phyloP scores from a whole-genome alignment of 192 early-diverging fungal genomes.

The Coemansia sp. region DNA sequence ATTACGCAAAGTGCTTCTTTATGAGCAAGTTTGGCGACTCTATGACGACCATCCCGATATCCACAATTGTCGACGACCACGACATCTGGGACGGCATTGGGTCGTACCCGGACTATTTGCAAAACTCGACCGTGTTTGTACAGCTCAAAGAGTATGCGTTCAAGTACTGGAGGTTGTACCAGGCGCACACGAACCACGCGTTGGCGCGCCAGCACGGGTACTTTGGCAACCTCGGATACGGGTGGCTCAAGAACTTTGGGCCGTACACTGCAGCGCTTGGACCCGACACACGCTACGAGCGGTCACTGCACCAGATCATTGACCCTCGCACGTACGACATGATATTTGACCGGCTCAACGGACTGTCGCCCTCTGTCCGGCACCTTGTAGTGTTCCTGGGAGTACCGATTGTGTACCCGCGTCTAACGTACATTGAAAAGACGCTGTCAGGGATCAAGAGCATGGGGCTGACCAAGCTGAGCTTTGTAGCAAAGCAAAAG shows the following conservation, averaged over 20 bases:
- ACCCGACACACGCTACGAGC: conserved; percentile 74
- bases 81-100: conserved; percentile 86
- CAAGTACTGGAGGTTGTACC: conserved; percentile 81
- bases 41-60: conserved; percentile 70
- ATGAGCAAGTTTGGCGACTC: conserved; percentile 61
- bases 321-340: conserved; percentile 58
- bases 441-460: conserved; percentile 59
- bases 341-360: conserved; percentile 56
- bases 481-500: conserved; percentile 56
- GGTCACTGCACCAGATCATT: conserved; percentile 61
- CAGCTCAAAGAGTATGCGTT: conserved; percentile 69
- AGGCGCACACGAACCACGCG: conserved; percentile 69
- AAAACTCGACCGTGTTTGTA: conserved; percentile 64
- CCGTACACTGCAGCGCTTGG: conserved; percentile 60
- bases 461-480: conserved; percentile 55
- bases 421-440: conserved; percentile 65
- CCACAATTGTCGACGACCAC: conserved; percentile 83
- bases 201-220: conserved; percentile 57
- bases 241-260: conserved; percentile 66
- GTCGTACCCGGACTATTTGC: conserved; percentile 74
- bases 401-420: conserved; percentile 76
- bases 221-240: conserved; percentile 57
- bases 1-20: conserved; percentile 64
- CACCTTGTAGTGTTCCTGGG: conserved; percentile 72
- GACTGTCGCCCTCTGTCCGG: conserved; percentile 43